Base-by-base conservation (phyloP, 371 early-diverging fungal genomes). In the Umbelopsis sp. region DNA sequence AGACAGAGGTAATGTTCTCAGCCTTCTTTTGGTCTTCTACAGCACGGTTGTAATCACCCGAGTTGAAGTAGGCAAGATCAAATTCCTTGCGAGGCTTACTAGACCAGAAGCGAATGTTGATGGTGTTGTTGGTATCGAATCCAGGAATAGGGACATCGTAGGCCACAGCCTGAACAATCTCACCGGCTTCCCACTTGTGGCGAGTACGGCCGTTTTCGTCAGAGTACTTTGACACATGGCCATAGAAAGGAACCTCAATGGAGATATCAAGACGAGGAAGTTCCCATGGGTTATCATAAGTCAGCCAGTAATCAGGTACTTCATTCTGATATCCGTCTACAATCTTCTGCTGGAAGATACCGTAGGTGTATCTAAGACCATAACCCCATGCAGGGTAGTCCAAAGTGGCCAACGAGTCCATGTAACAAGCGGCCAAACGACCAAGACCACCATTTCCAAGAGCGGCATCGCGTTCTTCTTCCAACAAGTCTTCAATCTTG, bases 381-480 rank as follows among this genome's bases (percentile, higher is more conserved):
- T 93, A 93, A 67, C 93, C 94, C 93, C 94, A 94, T 37, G 92
- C 95, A 32, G 97, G 95, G 65, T 91, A 93, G 76, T 96, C 92
- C 32, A 87, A 75, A 63, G 94, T 91, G 38, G 97, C 96, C 73
- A 97, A 74, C 46, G 95, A 94, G 75, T 96, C 95, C 87, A 95
- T 92, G 71, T 92, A 95, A 74, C 95, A 95, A 53, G 95, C 95
- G 4, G 95, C 95, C 64, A 95, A 82, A 53, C 95, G 92, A 44
- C 95, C 95, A 3, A 97, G 82, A 73, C 97, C 97, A 71, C 97
- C 97, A 76, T 97, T 97, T 51, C 97, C 97, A 35, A 97, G 87
- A 11, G 96, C 97, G 18, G 97, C 96, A 74, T 97, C 97, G 63
- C 86, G 85, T 79, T 97, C 97, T 74, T 96, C 89, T 65, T 88